phyloP scores from a whole-genome alignment of 148 eudicot genomes.

The Heliamphora exappendiculata region DNA sequence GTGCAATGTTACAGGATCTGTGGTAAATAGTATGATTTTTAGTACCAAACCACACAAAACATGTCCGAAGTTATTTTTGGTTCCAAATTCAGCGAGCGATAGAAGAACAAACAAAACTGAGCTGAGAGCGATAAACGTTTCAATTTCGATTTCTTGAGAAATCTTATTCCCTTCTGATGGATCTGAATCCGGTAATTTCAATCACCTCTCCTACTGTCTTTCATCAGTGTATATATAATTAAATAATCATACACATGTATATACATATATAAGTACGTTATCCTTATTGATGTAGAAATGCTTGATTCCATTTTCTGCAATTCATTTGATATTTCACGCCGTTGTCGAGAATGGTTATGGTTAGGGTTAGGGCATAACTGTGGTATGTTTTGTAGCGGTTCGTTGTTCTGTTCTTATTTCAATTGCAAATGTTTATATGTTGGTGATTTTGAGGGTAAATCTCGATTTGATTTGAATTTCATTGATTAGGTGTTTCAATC shows the following conservation, averaged over 20 bases:
- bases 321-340: background rate
- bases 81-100: too few species aligned
- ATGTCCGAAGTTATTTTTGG: too few species aligned
- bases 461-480: background rate
- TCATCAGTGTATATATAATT: background rate
- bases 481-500: background rate
- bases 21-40: too few species aligned
- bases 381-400: background rate
- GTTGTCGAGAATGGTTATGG: background rate
- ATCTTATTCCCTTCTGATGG: constrained; percentile 7
- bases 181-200: constrained; percentile 4
- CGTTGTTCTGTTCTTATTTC: background rate
- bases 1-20: too few species aligned
- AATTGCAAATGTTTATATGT: background rate
- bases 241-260: background rate
- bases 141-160: background rate
- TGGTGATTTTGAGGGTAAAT: background rate
- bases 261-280: background rate
- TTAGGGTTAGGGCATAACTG: background rate
- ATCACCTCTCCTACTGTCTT: background rate
- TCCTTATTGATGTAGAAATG: background rate
- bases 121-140: too few species aligned
- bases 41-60: too few species aligned
- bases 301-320: background rate
- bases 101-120: too few species aligned